A percentile compares a stretch with the other conserved stretches of the same genome.
phyloP scores from a whole-genome alignment of 78 protist genomes.

The Cyanophora paradoxa region DNA sequence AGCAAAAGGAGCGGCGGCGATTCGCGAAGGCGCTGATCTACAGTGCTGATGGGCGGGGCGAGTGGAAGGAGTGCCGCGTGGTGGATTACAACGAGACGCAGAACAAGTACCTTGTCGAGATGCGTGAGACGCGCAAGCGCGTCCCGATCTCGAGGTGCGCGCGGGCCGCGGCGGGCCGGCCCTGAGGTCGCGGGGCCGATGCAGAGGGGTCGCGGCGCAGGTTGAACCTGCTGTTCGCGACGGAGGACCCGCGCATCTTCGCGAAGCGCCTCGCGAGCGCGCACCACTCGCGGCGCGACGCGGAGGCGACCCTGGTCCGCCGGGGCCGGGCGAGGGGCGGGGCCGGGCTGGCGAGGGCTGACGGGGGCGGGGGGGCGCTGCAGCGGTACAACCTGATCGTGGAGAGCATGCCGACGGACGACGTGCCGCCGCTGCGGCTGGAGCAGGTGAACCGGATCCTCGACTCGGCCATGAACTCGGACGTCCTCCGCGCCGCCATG shows the following conservation, averaged over 20 bases:
- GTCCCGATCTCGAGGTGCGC: too few relatives aligned
- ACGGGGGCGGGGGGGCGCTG: not conserved
- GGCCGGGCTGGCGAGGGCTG: not conserved
- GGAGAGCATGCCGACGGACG: slow-evolving; percentile 76
- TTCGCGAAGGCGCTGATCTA: too few relatives aligned
- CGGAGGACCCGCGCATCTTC: slow-evolving; percentile 47
- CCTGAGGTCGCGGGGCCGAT: too few relatives aligned
- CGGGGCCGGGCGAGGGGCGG: not conserved
- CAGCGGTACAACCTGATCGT: slow-evolving; percentile 35
- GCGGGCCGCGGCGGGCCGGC: too few relatives aligned
- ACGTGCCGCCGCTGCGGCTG: slow-evolving; percentile 15
- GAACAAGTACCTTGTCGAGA: too few relatives aligned
- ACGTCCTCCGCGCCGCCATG: not conserved
- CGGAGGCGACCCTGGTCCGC: slow-evolving; percentile 13
- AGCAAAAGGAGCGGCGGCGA: too few relatives aligned
- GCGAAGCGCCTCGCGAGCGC: slow-evolving; percentile 44
- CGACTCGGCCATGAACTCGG: slow-evolving; percentile 13
- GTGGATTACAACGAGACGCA: too few relatives aligned
- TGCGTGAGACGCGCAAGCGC: too few relatives aligned
- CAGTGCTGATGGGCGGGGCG: too few relatives aligned
- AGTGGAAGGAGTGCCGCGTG: too few relatives aligned
- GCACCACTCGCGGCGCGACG: not conserved
- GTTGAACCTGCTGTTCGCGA: slow-evolving; percentile 8
- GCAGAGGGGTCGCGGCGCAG: too few relatives aligned
- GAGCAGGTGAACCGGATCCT: slow-evolving; percentile 17